phyloP scores from a whole-genome alignment of 768 basidiomycete species.

The Lentinula edodes region DNA sequence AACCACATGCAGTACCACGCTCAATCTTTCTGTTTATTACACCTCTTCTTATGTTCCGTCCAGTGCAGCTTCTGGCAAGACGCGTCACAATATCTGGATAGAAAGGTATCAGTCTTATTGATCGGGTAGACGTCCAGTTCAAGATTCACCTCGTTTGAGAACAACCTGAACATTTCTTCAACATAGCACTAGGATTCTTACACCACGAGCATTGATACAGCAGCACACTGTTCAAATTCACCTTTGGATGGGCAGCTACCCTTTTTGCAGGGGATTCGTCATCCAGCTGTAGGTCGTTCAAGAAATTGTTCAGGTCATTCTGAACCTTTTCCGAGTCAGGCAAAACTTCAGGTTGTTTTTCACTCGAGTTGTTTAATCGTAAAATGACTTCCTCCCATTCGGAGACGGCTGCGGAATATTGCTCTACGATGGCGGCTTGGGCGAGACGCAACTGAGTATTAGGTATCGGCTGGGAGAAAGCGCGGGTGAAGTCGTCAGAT shows the following conservation, averaged over 20 bases:
- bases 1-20: too few species aligned
- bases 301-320: conserved; percentile 52
- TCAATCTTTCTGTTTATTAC: conserved; percentile 4
- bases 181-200: conserved; percentile 52
- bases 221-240: conserved; percentile 42
- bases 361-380: conserved; percentile 22
- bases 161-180: conserved; percentile 48
- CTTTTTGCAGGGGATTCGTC: conserved; percentile 25
- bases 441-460: conserved; percentile 49
- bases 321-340: conserved; percentile 26
- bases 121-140: background rate
- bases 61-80: conserved; percentile 35
- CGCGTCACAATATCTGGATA: conserved; percentile 37
- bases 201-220: conserved; percentile 64
- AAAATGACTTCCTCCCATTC: conserved; percentile 43
- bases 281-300: conserved; percentile 44
- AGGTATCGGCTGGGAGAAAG: conserved; percentile 28
- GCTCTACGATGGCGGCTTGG: conserved; percentile 43
- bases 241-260: conserved; percentile 34
- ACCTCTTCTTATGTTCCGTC: conserved; percentile 32
- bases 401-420: conserved; percentile 36
- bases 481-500: conserved; percentile 36
- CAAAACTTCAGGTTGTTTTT: conserved; percentile 15
- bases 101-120: background rate
- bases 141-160: conserved; percentile 29